phyloP scores from a whole-genome alignment of 2,329 filamentous ascomycete genomes.

The Coniochaeta hoffmannii region DNA sequence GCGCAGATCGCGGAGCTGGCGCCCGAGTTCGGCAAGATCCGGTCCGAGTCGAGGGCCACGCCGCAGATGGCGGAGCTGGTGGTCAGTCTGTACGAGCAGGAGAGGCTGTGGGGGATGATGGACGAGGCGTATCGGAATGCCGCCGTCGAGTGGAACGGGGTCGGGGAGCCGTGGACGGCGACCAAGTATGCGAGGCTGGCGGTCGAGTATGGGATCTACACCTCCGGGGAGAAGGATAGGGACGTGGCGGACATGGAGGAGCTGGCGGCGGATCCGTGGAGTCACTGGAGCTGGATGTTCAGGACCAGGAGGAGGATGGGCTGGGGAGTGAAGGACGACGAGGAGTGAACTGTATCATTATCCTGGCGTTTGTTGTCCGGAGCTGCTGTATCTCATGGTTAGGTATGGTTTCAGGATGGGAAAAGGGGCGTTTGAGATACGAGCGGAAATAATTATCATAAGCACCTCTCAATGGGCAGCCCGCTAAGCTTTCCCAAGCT shows the following conservation, averaged over 20 bases:
- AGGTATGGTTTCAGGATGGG: background rate
- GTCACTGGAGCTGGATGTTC: constrained; percentile 32
- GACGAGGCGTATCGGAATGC: constrained; percentile 29
- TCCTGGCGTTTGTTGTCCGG: background rate
- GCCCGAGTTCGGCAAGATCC: constrained; percentile 23
- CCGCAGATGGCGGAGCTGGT: constrained; percentile 31
- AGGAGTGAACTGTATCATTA: background rate
- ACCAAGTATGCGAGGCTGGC: constrained; percentile 29
- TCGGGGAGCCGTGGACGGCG: constrained; percentile 30
- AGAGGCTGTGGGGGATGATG: constrained; percentile 25
- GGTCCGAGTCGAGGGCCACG: constrained; percentile 18
- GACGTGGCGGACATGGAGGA: constrained; percentile 26
- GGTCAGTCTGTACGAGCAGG: constrained; percentile 30
- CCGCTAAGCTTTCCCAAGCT: background rate
- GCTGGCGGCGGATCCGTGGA: constrained; percentile 26
- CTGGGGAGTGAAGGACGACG: constrained; percentile 14
- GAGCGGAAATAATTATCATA: background rate
- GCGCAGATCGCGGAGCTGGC: constrained; percentile 23
- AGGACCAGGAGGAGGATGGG: constrained; percentile 23
- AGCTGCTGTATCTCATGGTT: background rate
- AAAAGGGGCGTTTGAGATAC: too few species aligned
- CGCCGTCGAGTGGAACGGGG: constrained; percentile 30
- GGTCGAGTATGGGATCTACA: constrained; percentile 26
- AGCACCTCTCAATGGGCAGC: background rate
- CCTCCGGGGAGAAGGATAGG: constrained; percentile 18